Percentiles rank a stretch among this genome's conserved stretches.
Conservation (phyloP, 495 filamentous ascomycete species). For the Neurospora tetraspora region DNA sequence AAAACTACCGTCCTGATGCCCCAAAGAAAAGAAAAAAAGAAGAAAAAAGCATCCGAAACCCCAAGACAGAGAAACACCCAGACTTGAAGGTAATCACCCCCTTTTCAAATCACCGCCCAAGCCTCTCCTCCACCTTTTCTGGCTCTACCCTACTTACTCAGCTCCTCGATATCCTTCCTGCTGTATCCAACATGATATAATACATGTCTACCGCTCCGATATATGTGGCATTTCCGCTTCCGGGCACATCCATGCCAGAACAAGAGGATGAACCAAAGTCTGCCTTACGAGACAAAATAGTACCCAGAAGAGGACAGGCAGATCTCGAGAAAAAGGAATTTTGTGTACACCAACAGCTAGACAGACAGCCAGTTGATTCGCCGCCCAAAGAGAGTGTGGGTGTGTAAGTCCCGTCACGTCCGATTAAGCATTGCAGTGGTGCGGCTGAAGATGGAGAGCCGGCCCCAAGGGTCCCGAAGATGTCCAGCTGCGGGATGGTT, state of each 20-base stretch:
- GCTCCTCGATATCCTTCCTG: neutral
- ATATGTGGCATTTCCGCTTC: neutral
- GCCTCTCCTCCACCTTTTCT: neutral
- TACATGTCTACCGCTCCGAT: neutral
- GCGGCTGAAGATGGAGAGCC: neutral
- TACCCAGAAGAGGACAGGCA: neutral
- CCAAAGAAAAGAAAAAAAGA: neutral
- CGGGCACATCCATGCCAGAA: neutral
- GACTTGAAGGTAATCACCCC: neutral
- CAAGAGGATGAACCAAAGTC: neutral
- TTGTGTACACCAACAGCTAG: neutral
- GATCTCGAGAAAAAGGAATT: neutral
- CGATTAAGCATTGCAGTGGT: neutral
- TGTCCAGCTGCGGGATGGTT: neutral
- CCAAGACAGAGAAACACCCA: neutral
- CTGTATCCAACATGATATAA: neutral
- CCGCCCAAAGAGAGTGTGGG: neutral
- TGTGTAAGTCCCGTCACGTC: neutral
- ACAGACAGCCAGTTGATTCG: neutral
- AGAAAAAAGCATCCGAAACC: neutral
- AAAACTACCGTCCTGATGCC: neutral
- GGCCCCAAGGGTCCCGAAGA: neutral
- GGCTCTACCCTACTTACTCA: neutral
- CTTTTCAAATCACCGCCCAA: neutral
- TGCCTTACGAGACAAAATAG: neutral